A percentile compares a stretch with the other conserved stretches of the same genome.
These are phyloP conservation scores for Ilyonectria sp. DNA, from an alignment of 2,329 filamentous ascomycete genomes.

Conservation along the genomic window DNA sequence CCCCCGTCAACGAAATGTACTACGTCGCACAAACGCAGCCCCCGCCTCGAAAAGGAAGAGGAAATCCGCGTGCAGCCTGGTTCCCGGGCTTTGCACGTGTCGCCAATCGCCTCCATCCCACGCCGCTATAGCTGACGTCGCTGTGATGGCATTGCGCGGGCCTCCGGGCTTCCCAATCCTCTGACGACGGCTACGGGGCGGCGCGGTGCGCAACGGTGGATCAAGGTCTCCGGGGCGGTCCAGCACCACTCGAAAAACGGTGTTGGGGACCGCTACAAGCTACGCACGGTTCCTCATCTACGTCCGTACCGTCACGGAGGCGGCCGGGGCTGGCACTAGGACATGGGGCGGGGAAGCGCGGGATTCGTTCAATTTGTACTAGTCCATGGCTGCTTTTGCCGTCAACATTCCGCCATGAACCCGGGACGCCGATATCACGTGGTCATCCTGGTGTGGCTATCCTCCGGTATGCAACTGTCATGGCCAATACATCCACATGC, in stretches of 20 bases:
- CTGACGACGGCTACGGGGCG: not conserved
- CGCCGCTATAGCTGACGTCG: not conserved
- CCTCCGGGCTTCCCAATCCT: not conserved
- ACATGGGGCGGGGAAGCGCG: conserved; percentile 20
- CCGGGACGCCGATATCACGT: conserved; percentile 5
- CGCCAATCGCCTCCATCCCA: not conserved
- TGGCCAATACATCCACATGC: conserved; percentile 12
- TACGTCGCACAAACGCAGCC: not conserved
- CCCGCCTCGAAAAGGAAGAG: not conserved
- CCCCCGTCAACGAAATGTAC: not conserved
- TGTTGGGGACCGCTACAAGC: not conserved
- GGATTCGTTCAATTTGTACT: conserved; percentile 12
- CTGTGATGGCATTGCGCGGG: not conserved
- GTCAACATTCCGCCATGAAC: not conserved
- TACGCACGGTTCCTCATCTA: not conserved
- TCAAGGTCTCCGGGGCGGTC: not conserved
- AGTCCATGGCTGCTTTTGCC: conserved; percentile 12
- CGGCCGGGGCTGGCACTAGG: conserved; percentile 18
- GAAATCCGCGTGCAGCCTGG: not conserved
- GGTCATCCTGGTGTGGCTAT: not conserved
- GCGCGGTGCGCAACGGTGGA: conserved; percentile 3
- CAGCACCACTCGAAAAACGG: not conserved
- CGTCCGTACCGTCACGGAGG: conserved; percentile 27
- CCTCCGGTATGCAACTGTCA: conserved; percentile 3
- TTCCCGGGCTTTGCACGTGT: too few relatives aligned